phyloP scores from a whole-genome alignment of 2,329 filamentous ascomycete genomes.

The Pseudonectria foliicola region DNA sequence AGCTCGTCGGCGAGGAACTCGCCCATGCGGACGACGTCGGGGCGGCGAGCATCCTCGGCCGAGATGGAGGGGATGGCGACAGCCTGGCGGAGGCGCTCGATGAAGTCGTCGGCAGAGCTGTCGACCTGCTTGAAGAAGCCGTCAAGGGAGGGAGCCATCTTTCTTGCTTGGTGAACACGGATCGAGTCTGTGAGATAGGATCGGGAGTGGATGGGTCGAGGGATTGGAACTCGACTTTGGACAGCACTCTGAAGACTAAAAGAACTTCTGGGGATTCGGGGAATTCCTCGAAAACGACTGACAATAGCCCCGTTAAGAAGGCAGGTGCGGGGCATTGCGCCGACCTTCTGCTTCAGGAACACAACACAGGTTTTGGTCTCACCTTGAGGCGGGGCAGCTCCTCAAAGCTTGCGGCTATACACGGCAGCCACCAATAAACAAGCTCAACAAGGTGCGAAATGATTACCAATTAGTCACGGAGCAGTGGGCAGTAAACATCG shows the following conservation, averaged over 20 bases:
- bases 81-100: conserved; percentile 81
- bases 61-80: conserved; percentile 96
- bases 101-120: conserved; percentile 69
- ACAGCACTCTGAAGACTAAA: conserved; percentile 17
- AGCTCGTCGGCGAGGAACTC: conserved; percentile 83
- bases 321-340: conserved; percentile 41
- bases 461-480: conserved; percentile 19
- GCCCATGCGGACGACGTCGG: conserved; percentile 95
- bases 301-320: conserved; percentile 26
- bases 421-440: conserved; percentile 26
- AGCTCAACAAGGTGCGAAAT: conserved; percentile 2
- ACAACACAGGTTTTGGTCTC: conserved; percentile 11
- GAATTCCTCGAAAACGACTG: conserved; percentile 16
- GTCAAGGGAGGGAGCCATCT: conserved; percentile 87
- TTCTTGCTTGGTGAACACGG: conserved; percentile 54
- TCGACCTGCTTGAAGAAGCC: conserved; percentile 92
- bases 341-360: conserved; percentile 19
- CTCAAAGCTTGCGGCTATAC: conserved; percentile 18
- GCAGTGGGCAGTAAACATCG: too few species aligned
- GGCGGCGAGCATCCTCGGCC: conserved; percentile 78
- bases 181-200: conserved; percentile 47
- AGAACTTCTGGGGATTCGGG: conserved; percentile 16
- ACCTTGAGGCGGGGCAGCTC: conserved; percentile 22
- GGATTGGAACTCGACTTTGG: conserved; percentile 8
- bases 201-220: conserved; percentile 20